Conservation (phyloP, 2,329 filamentous ascomycete genomes). For the Niveomyces coronatus region DNA sequence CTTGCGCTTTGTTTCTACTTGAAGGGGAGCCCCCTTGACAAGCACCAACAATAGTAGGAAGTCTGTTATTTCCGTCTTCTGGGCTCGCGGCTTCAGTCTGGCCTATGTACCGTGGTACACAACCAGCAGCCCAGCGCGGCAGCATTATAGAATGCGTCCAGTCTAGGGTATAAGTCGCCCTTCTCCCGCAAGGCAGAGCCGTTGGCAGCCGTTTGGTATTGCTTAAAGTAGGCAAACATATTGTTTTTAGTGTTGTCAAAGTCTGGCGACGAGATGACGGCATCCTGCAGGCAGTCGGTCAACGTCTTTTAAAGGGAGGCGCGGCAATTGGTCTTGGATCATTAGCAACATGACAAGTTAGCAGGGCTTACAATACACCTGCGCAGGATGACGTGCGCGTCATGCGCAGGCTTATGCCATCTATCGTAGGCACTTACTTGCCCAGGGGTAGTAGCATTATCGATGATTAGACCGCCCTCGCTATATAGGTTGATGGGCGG, state of each 20-base stretch:
- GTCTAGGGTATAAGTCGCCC: slow-evolving; percentile 34
- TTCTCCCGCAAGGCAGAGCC: slow-evolving; percentile 30
- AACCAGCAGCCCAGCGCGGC: too few species aligned
- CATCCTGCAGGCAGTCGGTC: slow-evolving; percentile 36
- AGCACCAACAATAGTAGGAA: too few species aligned
- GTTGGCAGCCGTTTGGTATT: slow-evolving; percentile 33
- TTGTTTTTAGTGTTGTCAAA: slow-evolving; percentile 42
- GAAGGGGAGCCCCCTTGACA: too few species aligned
- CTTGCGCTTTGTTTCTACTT: too few species aligned
- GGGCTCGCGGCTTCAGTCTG: too few species aligned
- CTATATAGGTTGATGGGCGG: slow-evolving; percentile 18
- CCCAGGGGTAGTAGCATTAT: slow-evolving; percentile 29
- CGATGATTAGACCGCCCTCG: slow-evolving; percentile 36
- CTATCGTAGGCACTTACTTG: too few species aligned
- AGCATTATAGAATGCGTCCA: slow-evolving; percentile 37
- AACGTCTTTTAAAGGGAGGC: slow-evolving; percentile 42
- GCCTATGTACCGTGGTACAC: too few species aligned
- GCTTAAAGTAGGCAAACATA: slow-evolving; percentile 40
- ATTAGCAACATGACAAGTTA: slow-evolving; percentile 24
- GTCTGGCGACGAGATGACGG: slow-evolving; percentile 39
- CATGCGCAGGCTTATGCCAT: too few species aligned
- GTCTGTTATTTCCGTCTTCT: too few species aligned
- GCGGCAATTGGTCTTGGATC: slow-evolving; percentile 34
- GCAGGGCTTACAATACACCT: background rate
- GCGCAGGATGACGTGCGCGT: too few species aligned